These are phyloP conservation scores for Zychaea mexicana DNA, from an alignment of 371 early-diverging fungal species.

Conservation along the genomic window DNA sequence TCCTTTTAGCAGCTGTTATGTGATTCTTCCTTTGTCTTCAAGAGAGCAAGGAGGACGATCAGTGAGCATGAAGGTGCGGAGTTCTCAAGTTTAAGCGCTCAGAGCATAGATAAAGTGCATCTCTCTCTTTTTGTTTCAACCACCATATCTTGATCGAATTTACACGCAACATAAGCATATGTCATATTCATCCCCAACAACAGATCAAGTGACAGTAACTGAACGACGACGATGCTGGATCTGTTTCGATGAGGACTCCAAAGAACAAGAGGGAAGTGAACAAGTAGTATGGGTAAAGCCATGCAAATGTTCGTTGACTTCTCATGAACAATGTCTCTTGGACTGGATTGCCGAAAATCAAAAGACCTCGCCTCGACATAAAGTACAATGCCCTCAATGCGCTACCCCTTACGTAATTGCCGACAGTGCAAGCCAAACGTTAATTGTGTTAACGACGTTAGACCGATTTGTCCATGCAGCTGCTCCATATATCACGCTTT, in stretches of 20 bases:
- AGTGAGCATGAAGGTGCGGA: no score
- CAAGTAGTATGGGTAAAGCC: constrained; percentile 72
- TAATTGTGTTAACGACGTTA: constrained; percentile 53
- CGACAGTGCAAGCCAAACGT: constrained; percentile 52
- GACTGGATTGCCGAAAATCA: constrained; percentile 80
- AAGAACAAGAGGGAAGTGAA: constrained; percentile 39
- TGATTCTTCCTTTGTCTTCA: no score
- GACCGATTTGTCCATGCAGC: constrained; percentile 63
- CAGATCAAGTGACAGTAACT: neutral
- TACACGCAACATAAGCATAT: no score
- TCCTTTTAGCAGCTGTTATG: no score
- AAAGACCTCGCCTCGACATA: constrained; percentile 41
- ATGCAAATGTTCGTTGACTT: constrained; percentile 73
- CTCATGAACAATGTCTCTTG: constrained; percentile 75
- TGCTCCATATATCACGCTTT: constrained; percentile 66
- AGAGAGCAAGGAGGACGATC: no score
- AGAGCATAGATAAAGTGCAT: no score
- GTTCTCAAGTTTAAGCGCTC: no score
- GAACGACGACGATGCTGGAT: constrained; percentile 56
- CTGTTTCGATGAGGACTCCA: constrained; percentile 65
- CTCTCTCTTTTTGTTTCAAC: no score
- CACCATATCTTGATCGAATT: no score
- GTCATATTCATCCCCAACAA: neutral
- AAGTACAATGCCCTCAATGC: constrained; percentile 81
- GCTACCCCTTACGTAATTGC: constrained; percentile 62